Base-by-base conservation (phyloP, 768 basidiomycete genomes). In the Suillus alpinus region DNA sequence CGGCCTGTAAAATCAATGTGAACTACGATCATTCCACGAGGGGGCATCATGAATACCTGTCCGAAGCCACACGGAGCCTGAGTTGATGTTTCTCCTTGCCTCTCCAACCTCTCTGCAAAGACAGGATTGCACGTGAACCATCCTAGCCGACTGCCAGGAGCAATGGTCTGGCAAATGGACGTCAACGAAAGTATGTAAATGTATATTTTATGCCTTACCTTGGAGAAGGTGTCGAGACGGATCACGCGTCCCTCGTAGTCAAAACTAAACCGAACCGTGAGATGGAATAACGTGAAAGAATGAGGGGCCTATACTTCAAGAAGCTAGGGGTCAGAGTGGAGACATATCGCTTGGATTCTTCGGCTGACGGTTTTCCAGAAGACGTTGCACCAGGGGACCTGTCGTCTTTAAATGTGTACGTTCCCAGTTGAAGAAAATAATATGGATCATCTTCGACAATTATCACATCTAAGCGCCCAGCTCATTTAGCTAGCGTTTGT, bases 381-480 rank as follows among this genome's bases (percentile, higher is more conserved):
- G 59, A 58, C 23, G 55, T 57, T 3, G 51, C 57, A 56, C 34
- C 16, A 29, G 41, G 26, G 58, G 62, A 62, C 23, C 76, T 78
- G 34, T 72, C 73, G 32, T 65, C 62, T 62, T 82, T 82, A 6
- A 78, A 80, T 7, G 78, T 67, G 70, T 88, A 91, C 2, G 73
- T 63, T 0, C 81, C 83, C 62, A 85, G 74, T 69, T 91, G 89
- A 26, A 92, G 76, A 76, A 91, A 89, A 73, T 83, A 86, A 72
- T 92, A 92, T 4, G 92, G 91, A 72, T 92, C 91, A 66, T 94
- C 91, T 76, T 93, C 91, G 58, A 89, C 85, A 61, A 91, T 91
- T 65, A 92, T 85, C 26, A 92, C 71, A 64, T 92, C 86, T 88
- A 44, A 55, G 26, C 26, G 31, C 10, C 36, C 14, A 3, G 16